Base-by-base conservation (phyloP, 2,329 filamentous ascomycete genomes). In the Rhynchosporium agropyri region DNA sequence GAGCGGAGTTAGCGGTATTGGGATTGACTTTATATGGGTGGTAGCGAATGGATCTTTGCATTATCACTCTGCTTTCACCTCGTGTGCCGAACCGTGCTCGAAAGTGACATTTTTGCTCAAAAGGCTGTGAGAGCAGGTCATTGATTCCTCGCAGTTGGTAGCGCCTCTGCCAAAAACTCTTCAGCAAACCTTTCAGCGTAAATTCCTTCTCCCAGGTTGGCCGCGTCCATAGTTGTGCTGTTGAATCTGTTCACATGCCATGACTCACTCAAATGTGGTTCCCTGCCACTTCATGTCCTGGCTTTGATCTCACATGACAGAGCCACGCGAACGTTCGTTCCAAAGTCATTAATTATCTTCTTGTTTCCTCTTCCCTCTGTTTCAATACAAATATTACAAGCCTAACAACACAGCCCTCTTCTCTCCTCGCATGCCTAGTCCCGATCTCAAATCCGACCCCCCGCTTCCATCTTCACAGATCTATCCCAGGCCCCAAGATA, bases 1-100 rank as follows among this genome's bases (percentile, higher is more conserved):
- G 55, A 10, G 28, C 26, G 62, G 62, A 63, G 61, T 63, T 63
- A 28, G 54, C 40, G 28, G 42, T 12, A 15, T 26, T 33, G 53
- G 53, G 40, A 45, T 28, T 56, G 40, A 56, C 10, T 10, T 56
- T 40, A 53, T n/a, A 51, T 53, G 38, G 31, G 31, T 46, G 26
- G 33, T 28, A 28, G 4, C 36, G 13, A 46, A 56, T 56, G 20
- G 40, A 56, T n/a, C 6, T 42, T 55, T 56, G 9, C 12, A 38
- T 26, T 13, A n/a, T 15, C 43, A n/a, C 9, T 46, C 10, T 33
- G 28, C 33, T 7, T 38, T 36, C 13, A 4, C n/a, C 20, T 20
- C 4, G 20, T 26, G 4, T 46, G n/a, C 9, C 10, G 43, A 46
- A 26, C 20, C n/a, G 20, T 46, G 20, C 48, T 51, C 13, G 28